Evolutionary conservation across 495 filamentous ascomycete species (phyloP).

Genomic region (Podospora sp.): DNA sequence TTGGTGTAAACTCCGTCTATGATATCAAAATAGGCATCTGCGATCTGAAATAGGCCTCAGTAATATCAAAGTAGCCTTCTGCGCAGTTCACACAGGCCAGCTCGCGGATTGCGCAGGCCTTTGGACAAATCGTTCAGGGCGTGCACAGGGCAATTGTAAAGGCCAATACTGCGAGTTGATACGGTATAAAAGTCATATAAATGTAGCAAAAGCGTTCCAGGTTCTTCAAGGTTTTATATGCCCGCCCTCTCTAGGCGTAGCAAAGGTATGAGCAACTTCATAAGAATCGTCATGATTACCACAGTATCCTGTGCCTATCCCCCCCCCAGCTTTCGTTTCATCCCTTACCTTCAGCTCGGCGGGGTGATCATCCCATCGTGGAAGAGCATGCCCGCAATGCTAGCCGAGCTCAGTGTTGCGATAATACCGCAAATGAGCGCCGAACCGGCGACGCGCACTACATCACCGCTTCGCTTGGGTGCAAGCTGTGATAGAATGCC

Average conservation of each 20-base stretch:
- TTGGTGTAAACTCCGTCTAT: too few relatives aligned
- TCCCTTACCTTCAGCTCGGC: not conserved
- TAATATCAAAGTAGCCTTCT: too few relatives aligned
- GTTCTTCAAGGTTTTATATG: not conserved
- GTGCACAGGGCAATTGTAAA: too few relatives aligned
- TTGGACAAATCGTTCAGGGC: too few relatives aligned
- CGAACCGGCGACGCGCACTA: constrained; percentile 73
- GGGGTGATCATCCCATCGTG: constrained; percentile 8
- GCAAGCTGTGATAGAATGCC: constrained; percentile 82
- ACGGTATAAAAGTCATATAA: too few relatives aligned
- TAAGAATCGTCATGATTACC: not conserved
- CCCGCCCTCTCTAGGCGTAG: not conserved
- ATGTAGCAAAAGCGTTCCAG: not conserved
- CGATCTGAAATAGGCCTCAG: too few relatives aligned
- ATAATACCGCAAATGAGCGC: constrained; percentile 79
- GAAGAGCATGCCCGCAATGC: constrained; percentile 69
- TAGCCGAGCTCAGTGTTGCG: constrained; percentile 77
- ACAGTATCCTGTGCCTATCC: not conserved
- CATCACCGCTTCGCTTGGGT: constrained; percentile 70
- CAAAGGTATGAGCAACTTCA: not conserved
- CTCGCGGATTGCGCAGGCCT: too few relatives aligned
- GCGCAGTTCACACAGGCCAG: too few relatives aligned
- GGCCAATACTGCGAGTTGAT: too few relatives aligned
- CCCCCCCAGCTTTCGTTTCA: not conserved
- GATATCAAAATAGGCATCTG: too few relatives aligned